phyloP scores from a whole-genome alignment of 1,284 basidiomycete species.

The Abortiporus biennis region DNA sequence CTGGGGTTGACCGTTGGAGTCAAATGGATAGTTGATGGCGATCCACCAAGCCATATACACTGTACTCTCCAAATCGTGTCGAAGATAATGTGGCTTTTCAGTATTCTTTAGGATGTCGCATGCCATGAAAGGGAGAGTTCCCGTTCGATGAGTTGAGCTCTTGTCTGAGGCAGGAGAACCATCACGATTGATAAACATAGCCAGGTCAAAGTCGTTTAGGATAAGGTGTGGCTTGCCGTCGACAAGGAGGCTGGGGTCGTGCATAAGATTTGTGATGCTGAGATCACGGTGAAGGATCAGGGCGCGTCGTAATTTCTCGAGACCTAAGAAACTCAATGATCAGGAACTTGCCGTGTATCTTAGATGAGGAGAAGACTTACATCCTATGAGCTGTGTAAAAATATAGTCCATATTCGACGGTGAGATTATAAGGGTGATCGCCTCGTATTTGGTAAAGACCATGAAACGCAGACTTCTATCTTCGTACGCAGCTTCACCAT shows the following conservation, averaged over 20 bases:
- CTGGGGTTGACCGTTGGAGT: neutral
- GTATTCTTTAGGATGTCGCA: constrained; percentile 5
- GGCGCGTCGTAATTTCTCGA: constrained; percentile 7
- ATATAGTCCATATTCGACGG: constrained; percentile 6
- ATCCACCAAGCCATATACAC: constrained; percentile 8
- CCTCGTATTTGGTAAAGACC: constrained; percentile 6
- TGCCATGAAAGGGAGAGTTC: constrained; percentile 13
- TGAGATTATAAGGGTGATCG: constrained; percentile 4
- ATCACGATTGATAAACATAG: neutral
- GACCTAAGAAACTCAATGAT: constrained; percentile 1
- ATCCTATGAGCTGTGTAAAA: constrained; percentile 7
- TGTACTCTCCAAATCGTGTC: constrained; percentile 10
- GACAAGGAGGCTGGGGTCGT: constrained; percentile 1
- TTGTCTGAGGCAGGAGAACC: constrained; percentile 1
- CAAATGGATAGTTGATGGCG: neutral
- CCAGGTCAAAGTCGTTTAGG: constrained; percentile 12
- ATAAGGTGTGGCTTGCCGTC: constrained; percentile 2
- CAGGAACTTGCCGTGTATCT: no score
- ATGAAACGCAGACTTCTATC: constrained; percentile 4
- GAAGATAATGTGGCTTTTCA: constrained; percentile 3
- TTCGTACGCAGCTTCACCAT: constrained; percentile 3
- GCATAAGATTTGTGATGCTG: no score
- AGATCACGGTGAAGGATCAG: no score
- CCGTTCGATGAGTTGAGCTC: constrained; percentile 5
- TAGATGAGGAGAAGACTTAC: constrained; percentile 2